Conservation (phyloP, 2,329 filamentous ascomycete genomes). For the Colletotrichum lupini region DNA sequence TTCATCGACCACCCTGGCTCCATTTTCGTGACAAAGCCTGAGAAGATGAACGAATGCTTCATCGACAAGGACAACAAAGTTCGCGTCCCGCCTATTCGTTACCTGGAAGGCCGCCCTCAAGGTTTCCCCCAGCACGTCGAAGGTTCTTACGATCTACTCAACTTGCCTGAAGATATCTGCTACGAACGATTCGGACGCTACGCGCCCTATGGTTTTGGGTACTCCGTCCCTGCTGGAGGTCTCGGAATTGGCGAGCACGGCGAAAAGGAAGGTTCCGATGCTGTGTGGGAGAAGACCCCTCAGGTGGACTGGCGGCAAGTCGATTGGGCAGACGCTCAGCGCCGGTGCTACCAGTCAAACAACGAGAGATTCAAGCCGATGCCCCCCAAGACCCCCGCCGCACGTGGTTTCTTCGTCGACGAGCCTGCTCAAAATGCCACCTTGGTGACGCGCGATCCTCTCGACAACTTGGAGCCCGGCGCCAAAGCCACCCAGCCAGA, state of each 20-base stretch:
- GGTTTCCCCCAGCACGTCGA: slow-evolving; percentile 88
- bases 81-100: slow-evolving; percentile 75
- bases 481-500: slow-evolving; percentile 6
- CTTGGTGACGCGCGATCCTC: slow-evolving; percentile 32
- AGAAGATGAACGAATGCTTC: slow-evolving; percentile 79
- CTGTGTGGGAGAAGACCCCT: slow-evolving; percentile 77
- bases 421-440: slow-evolving; percentile 44
- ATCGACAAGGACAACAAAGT: slow-evolving; percentile 75
- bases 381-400: slow-evolving; percentile 50
- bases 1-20: slow-evolving; percentile 60
- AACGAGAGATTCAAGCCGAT: slow-evolving; percentile 71
- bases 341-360: slow-evolving; percentile 79
- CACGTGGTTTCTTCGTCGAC: slow-evolving; percentile 64
- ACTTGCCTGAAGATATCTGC: slow-evolving; percentile 85
- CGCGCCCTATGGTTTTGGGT: slow-evolving; percentile 91
- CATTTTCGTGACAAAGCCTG: slow-evolving; percentile 49
- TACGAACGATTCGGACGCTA: slow-evolving; percentile 92
- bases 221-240: slow-evolving; percentile 81
- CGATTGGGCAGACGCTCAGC: slow-evolving; percentile 83
- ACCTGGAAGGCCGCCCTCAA: slow-evolving; percentile 80
- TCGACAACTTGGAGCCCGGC: slow-evolving; percentile 29
- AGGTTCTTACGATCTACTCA: slow-evolving; percentile 87
- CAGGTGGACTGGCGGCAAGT: slow-evolving; percentile 82
- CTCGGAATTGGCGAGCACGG: slow-evolving; percentile 87
- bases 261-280: slow-evolving; percentile 82